Conservation (phyloP, 192 early-diverging fungal genomes). For the Coemansia biformis region DNA sequence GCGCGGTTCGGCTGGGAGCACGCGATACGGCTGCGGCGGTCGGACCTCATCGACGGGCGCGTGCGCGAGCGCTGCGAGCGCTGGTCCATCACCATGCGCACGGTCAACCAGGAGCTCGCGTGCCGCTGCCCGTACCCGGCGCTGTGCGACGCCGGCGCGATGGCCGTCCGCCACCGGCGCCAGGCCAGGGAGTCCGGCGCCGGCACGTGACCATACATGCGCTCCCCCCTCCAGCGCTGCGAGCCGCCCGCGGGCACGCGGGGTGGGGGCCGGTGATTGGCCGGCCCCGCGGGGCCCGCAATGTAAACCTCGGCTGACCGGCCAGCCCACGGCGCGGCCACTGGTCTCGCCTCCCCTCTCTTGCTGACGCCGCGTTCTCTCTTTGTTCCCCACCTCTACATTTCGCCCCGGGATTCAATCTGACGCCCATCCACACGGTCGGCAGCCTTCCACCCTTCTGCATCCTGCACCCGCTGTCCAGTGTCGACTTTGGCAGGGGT, state of each 20-base stretch:
- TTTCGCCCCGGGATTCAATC: no score
- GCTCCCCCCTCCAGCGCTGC: background rate
- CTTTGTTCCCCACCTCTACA: no score
- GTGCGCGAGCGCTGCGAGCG: constrained; percentile 23
- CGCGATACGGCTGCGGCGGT: constrained; percentile 44
- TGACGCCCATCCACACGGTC: no score
- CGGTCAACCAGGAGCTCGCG: constrained; percentile 3
- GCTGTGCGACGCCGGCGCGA: constrained; percentile 17
- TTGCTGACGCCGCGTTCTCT: no score
- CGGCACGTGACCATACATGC: constrained; percentile 3
- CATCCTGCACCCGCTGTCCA: no score
- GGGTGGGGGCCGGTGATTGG: no score
- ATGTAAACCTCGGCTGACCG: no score
- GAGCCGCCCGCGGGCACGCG: background rate
- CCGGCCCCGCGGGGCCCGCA: no score
- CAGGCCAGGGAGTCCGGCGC: background rate
- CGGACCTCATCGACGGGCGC: constrained; percentile 33
- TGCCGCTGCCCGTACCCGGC: constrained; percentile 17
- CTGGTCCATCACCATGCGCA: constrained; percentile 36
- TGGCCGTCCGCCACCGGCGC: constrained; percentile 10
- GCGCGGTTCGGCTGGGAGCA: constrained; percentile 52
- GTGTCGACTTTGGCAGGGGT: no score
- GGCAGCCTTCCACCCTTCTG: no score
- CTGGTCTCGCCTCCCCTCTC: no score
- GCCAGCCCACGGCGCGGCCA: no score